Percentiles rank a stretch among this genome's conserved stretches.
Conservation (phyloP, 1,139 yeast genomes). For the Yamadazyma aaseri region DNA sequence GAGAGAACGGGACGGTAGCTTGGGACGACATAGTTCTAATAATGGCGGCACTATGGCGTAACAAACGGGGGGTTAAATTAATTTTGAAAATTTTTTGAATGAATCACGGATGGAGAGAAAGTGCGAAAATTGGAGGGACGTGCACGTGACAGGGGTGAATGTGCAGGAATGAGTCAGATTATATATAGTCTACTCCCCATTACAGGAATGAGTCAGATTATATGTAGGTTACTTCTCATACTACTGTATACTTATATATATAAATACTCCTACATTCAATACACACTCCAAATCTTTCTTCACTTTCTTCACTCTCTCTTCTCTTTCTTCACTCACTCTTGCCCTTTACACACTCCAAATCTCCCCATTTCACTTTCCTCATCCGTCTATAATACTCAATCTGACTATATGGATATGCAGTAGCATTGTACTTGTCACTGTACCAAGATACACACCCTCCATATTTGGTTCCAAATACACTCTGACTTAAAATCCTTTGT, state of each 20-base stretch:
- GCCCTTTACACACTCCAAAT: conserved; percentile 16
- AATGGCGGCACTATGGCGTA: not conserved
- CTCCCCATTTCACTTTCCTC: conserved; percentile 28
- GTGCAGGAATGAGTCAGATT: too few relatives aligned
- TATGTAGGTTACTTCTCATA: too few relatives aligned
- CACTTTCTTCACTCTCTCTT: too few relatives aligned
- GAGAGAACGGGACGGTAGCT: conserved; percentile 53
- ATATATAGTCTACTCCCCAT: too few relatives aligned
- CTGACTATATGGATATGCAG: conserved; percentile 44
- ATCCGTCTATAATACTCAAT: conserved; percentile 30
- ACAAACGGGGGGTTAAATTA: too few relatives aligned
- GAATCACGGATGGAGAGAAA: too few relatives aligned
- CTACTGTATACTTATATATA: too few relatives aligned
- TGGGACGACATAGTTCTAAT: conserved; percentile 27
- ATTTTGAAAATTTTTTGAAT: conserved; percentile 1
- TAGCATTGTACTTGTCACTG: conserved; percentile 25
- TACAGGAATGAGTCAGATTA: too few relatives aligned
- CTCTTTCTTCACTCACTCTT: not conserved
- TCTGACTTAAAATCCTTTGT: conserved; percentile 26
- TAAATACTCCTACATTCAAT: too few relatives aligned
- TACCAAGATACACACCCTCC: conserved; percentile 51
- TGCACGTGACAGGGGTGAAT: too few relatives aligned
- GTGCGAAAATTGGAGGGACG: too few relatives aligned
- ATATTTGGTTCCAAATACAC: conserved; percentile 40
- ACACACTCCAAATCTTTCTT: too few relatives aligned